Evolutionary conservation across 495 filamentous ascomycete genomes (phyloP), one percentile per base, ranked within the genome.

Genomic region (Aspergillus haitiensis): DNA sequence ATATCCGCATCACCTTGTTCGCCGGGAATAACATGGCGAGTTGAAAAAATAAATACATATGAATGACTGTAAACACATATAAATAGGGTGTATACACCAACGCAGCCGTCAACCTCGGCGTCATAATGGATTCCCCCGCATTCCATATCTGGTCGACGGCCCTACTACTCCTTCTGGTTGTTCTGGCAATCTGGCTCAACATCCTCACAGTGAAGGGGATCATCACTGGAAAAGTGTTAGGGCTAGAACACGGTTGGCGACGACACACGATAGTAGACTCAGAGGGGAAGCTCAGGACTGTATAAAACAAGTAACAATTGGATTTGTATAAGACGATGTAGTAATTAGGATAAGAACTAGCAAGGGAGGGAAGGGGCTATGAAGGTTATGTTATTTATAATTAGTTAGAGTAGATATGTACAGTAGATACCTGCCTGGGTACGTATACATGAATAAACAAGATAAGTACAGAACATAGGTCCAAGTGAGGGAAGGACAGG

Each of bases 71-170:
- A 15, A 21, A 39, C 46, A 35, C 34, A 9, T 7, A 11, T 45
- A 15, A 13, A 34, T 40, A 71, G 67, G 70, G 70, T 13, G 70
- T 71, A 5, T 73, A 72, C 42, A 70, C 70, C 9, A 74, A 74
- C 37, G 58, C 63, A 5, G 68, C 72, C 1, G 66, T 73, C 9
- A 50, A 69, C 31, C 62, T 74, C 12, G 70, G 67, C 12, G 66
- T 58, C 21, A 46, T 70, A 16, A 71, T 74, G 70, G 55, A 69
- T 31, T 68, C 67, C 7, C 60, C 64, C 2, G 66, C 70, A 15
- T 72, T 72, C 46, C 33, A 56, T 8, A 70, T 74, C 1, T 63
- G 70, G 56, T 74, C 69, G 8, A 73, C 67, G 5, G 65, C 34
- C 8, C 61, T 74, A 34, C 21, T 70, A 36, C 13, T 73, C 7